A percentile compares a stretch with the other conserved stretches of the same genome.
Evolutionary conservation across 805 yeast genomes (phyloP).

Genomic region (Teunomyces funiuensis): DNA sequence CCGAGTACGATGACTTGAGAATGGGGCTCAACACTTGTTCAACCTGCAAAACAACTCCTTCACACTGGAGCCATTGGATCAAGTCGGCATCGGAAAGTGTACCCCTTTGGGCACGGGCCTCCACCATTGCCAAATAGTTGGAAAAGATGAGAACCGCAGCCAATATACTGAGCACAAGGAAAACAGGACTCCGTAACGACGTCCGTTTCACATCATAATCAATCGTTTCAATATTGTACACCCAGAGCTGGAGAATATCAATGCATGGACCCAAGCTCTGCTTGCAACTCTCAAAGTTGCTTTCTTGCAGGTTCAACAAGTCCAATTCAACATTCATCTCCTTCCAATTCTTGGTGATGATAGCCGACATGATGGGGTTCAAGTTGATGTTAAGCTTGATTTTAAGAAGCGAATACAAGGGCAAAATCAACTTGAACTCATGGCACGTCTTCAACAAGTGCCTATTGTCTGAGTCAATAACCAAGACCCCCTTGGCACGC

Average conservation of each 20-base stretch:
- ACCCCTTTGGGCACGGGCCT: slow-evolving; percentile 25
- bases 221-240: slow-evolving; percentile 63
- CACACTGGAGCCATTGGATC: slow-evolving; percentile 58
- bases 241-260: slow-evolving; percentile 65
- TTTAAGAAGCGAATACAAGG: slow-evolving; percentile 64
- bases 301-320: slow-evolving; percentile 54
- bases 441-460: slow-evolving; percentile 52
- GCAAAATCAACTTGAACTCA: slow-evolving; percentile 62
- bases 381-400: slow-evolving; percentile 62
- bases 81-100: slow-evolving; percentile 17
- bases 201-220: slow-evolving; percentile 57
- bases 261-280: slow-evolving; percentile 35
- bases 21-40: slow-evolving; percentile 57
- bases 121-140: slow-evolving; percentile 59
- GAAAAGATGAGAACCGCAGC: slow-evolving; percentile 61
- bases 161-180: slow-evolving; percentile 69
- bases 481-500: slow-evolving; percentile 61
- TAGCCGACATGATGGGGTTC: slow-evolving; percentile 58
- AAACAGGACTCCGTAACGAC: slow-evolving; percentile 72
- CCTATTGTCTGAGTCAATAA: slow-evolving; percentile 50
- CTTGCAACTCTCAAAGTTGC: slow-evolving; percentile 48
- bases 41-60: slow-evolving; percentile 56
- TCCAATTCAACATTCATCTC: slow-evolving; percentile 58
- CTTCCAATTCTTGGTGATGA: slow-evolving; percentile 68
- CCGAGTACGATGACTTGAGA: slow-evolving; percentile 55